Evolutionary conservation across 768 basidiomycete genomes (phyloP), one percentile per base, ranked within the genome.

Genomic region (Trametes meyenii): DNA sequence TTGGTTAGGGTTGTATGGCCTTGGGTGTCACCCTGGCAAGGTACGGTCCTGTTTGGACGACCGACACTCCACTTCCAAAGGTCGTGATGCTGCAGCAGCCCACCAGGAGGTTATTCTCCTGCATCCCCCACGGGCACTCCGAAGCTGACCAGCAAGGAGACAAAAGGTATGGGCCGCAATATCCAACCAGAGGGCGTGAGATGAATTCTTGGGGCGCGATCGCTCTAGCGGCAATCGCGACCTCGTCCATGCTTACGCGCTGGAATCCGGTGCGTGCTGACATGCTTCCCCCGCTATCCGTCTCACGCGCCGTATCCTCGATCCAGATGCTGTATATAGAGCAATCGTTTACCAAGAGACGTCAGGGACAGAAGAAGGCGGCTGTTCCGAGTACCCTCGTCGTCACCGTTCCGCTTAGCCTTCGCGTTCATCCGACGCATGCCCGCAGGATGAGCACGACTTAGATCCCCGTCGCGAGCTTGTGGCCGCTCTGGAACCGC

Each of bases 221-320:
- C 57, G 57, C 35, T 58, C 57, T 58, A 58, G 57, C 46, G n/a
- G 39, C 40, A 14, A 39, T n/a, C 57, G 39, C 57, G 57, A 50
- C 40, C 46, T 33, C 26, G 8, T 19, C 17, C 17, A n/a, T 35
- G 19, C 33, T n/a, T 17, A 38, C 29, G 29, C 29, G 29, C 29
- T 33, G 50, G 5, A 36, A 6, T 26, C 33, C 38, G 39, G 46
- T 50, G 48, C 19, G 57, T 43, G 21, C 11, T 19, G 13, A 12
- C 23, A 46, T 14, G 29, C 29, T 33, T 14, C 12, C 43, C 10
- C 16, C 19, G 1, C 19, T 39, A 2, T 16, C 50, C 17, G 16
- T 13, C 6, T 13, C 38, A 13, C 5, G 5, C 38, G 19, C 23
- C 33, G 16, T 16, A 17, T 33, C 14, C 16, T 23, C 14, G 48